These are phyloP conservation scores for Skeletonema grethae DNA, from an alignment of 108 stramenopile species.

Conservation along the genomic window DNA sequence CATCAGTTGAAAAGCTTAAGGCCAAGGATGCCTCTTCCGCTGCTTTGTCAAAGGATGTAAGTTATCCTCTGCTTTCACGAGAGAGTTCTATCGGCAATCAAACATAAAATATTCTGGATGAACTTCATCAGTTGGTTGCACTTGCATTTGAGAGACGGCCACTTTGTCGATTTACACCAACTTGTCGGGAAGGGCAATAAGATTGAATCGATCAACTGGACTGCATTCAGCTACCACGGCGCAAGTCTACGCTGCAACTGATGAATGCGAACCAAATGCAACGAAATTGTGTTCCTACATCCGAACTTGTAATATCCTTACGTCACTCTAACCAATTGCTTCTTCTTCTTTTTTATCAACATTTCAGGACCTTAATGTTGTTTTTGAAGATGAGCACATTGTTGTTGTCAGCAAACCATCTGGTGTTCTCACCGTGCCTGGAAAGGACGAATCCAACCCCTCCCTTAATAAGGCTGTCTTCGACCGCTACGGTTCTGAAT, in stretches of 20 bases:
- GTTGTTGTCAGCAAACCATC: conserved; percentile 84
- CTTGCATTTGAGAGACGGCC: not conserved
- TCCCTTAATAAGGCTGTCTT: conserved; percentile 69
- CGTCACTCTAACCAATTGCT: not conserved
- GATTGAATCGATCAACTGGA: too few species aligned
- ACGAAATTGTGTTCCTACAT: not conserved
- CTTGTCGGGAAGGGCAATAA: too few species aligned
- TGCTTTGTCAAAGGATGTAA: conserved; percentile 68
- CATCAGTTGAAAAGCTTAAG: conserved; percentile 58
- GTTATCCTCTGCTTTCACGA: conserved; percentile 14
- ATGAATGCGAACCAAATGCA: not conserved
- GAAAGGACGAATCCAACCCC: conserved; percentile 60
- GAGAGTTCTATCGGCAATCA: not conserved
- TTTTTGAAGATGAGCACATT: conserved; percentile 83
- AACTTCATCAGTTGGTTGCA: not conserved
- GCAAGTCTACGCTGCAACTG: not conserved
- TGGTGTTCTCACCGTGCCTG: conserved; percentile 77
- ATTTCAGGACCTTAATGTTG: conserved; percentile 70
- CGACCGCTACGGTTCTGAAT: conserved; percentile 61
- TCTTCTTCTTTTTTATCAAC: not conserved
- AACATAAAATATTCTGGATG: not conserved
- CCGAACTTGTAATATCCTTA: not conserved
- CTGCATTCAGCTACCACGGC: too few species aligned
- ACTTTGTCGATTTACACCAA: not conserved
- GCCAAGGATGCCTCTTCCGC: conserved; percentile 70